Evolutionary conservation across 1,139 yeast genomes (phyloP).

Genomic region (Sugiyamaella sp.): DNA sequence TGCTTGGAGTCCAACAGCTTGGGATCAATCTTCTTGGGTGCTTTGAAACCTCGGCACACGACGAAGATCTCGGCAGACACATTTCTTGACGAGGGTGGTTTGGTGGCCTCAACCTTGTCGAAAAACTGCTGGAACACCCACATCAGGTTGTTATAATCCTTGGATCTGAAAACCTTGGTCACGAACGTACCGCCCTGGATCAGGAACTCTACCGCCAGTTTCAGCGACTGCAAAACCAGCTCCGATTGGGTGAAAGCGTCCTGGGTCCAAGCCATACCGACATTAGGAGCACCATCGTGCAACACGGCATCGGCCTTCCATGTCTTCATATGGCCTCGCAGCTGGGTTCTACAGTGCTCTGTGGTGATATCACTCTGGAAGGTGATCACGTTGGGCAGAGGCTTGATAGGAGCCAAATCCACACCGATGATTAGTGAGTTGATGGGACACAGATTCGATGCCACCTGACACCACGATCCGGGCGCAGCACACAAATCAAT

Average conservation of each 20-base stretch:
- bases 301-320: conserved; percentile 98
- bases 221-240: conserved; percentile 88
- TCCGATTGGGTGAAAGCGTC: conserved; percentile 99
- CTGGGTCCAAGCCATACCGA: conserved; percentile 98
- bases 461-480: conserved; percentile 99
- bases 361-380: conserved; percentile 98
- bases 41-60: conserved; percentile 93
- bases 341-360: conserved; percentile 92
- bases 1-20: conserved; percentile 87
- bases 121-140: conserved; percentile 97
- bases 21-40: conserved; percentile 94
- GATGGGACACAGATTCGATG: conserved; percentile 87
- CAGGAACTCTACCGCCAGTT: conserved; percentile 92
- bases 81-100: conserved; percentile 98
- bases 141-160: conserved; percentile 93
- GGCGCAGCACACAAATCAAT: conserved; percentile 99
- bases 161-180: conserved; percentile 94
- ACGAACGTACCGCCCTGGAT: conserved; percentile 94
- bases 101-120: conserved; percentile 96
- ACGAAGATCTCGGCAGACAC: conserved; percentile 99
- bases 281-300: conserved; percentile 99
- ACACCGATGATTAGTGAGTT: conserved; percentile 95
- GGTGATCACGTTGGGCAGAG: conserved; percentile 89
- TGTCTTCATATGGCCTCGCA: conserved; percentile 95
- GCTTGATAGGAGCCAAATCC: conserved; percentile 94